phyloP scores from a whole-genome alignment of 805 yeast genomes.

The Barnettozyma wickerhamii region DNA sequence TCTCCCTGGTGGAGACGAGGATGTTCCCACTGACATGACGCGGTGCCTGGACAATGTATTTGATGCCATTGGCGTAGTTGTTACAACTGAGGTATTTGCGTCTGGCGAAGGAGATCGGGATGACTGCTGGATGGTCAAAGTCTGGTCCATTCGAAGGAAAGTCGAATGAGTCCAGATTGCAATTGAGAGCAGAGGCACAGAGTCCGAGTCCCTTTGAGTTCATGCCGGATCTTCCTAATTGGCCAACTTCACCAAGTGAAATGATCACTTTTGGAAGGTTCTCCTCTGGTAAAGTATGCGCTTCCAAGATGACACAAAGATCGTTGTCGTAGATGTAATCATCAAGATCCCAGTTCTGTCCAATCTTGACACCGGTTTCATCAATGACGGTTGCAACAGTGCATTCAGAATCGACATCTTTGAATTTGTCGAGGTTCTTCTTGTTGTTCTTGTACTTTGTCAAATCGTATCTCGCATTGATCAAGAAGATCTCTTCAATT shows the following conservation, averaged over 20 bases:
- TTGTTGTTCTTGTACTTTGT: slow-evolving; percentile 13
- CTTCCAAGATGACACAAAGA: slow-evolving; percentile 10
- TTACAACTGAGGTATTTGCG: slow-evolving; percentile 14
- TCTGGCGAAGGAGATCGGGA: slow-evolving; percentile 14
- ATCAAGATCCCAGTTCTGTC: slow-evolving; percentile 16
- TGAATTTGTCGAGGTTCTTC: slow-evolving; percentile 9
- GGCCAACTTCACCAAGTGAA: slow-evolving; percentile 16
- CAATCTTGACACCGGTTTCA: slow-evolving; percentile 14
- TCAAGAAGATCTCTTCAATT: slow-evolving; percentile 12
- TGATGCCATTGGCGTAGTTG: slow-evolving; percentile 13
- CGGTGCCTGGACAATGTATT: slow-evolving; percentile 14
- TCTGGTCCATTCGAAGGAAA: slow-evolving; percentile 11
- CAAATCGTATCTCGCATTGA: slow-evolving; percentile 15
- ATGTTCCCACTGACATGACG: slow-evolving; percentile 15
- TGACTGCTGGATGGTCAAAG: slow-evolving; percentile 7
- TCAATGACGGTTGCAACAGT: slow-evolving; percentile 15
- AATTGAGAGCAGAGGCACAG: slow-evolving; percentile 13
- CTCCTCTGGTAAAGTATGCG: slow-evolving; percentile 13
- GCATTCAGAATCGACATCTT: slow-evolving; percentile 14
- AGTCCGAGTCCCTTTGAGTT: slow-evolving; percentile 14
- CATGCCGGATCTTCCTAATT: slow-evolving; percentile 17
- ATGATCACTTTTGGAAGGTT: slow-evolving; percentile 12
- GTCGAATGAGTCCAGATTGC: slow-evolving; percentile 12
- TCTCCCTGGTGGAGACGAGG: slow-evolving; percentile 12
- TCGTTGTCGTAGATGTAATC: slow-evolving; percentile 12